Conservation (phyloP, 352 stramenopile genomes). For the Blastocystis sp. region DNA sequence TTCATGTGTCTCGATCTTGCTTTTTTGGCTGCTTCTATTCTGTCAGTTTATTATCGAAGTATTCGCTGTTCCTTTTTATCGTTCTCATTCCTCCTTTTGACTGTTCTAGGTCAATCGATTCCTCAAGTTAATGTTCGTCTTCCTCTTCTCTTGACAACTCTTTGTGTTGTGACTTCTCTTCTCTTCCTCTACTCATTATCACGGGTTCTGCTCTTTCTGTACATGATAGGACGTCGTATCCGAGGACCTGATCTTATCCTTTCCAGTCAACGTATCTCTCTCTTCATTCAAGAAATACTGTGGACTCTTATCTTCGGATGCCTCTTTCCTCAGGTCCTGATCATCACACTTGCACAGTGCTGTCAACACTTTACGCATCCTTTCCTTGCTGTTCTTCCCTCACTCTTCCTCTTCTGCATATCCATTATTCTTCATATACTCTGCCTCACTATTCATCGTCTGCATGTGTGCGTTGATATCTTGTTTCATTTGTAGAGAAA, state of each 20-base stretch:
- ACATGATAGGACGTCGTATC: too few species aligned
- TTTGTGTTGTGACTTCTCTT: neutral
- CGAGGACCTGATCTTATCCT: too few species aligned
- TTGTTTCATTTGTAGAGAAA: neutral
- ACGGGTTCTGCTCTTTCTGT: too few species aligned
- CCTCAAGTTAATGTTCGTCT: neutral
- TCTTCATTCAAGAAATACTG: neutral
- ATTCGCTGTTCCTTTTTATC: neutral
- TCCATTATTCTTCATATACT: neutral
- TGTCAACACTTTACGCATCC: neutral
- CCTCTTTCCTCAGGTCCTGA: neutral
- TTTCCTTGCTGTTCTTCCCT: neutral
- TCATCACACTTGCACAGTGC: neutral
- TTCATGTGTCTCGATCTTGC: neutral
- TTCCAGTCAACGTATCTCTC: too few species aligned
- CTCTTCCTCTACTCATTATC: neutral
- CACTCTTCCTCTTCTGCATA: neutral
- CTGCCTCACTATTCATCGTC: neutral
- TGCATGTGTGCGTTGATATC: neutral
- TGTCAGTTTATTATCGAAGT: neutral
- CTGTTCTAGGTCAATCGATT: neutral
- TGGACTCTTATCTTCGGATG: neutral
- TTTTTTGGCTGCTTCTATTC: neutral
- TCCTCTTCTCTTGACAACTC: neutral
- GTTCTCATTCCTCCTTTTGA: neutral